These are phyloP conservation scores for Dictyostelium firmibasis DNA, from an alignment of 78 protist species.

Conservation along the genomic window DNA sequence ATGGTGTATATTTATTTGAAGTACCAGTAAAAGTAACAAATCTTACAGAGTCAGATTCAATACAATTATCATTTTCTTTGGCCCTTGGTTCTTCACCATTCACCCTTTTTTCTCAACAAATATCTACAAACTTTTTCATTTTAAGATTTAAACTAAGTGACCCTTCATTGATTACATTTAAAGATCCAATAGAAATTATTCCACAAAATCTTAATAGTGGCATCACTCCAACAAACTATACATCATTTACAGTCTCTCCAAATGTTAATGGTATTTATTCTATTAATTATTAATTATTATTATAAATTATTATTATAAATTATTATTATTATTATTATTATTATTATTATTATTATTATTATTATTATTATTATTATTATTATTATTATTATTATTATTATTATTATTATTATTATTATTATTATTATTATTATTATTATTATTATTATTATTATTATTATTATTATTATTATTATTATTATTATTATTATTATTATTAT, in stretches of 20 bases:
- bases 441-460: not conserved
- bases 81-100: not conserved
- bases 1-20: not conserved
- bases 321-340: not conserved
- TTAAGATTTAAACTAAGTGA: not conserved
- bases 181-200: not conserved
- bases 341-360: not conserved
- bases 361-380: not conserved
- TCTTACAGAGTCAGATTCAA: not conserved
- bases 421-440: not conserved
- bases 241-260: not conserved
- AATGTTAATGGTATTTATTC: not conserved
- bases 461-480: not conserved
- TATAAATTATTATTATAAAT: no score
- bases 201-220: not conserved
- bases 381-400: not conserved
- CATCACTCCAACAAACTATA: not conserved
- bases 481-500: not conserved
- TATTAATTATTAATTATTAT: not conserved
- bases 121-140: not conserved
- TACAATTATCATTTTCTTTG: not conserved
- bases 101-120: not conserved
- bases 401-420: not conserved
- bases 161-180: not conserved
- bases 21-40: not conserved